phyloP scores from a whole-genome alignment of 257 asterid genomes.

The Oldenlandia corymbosa region DNA sequence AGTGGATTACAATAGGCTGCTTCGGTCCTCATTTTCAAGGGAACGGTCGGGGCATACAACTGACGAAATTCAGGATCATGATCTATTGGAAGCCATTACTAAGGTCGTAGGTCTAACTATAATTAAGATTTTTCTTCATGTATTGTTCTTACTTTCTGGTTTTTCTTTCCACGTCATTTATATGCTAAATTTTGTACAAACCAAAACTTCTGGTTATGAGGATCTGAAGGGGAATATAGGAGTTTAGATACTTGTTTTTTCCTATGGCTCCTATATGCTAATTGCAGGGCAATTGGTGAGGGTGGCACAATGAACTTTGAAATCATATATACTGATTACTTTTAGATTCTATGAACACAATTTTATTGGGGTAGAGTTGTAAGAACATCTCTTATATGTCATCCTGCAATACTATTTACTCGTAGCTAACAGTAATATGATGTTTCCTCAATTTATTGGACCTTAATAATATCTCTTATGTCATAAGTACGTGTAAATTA shows the following conservation, averaged over 20 bases:
- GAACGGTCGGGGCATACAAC: slow-evolving; percentile 23
- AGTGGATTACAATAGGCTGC: slow-evolving; percentile 63
- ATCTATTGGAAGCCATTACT: slow-evolving; percentile 50
- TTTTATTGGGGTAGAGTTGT: background rate
- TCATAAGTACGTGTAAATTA: too few relatives aligned
- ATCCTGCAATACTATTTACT: background rate
- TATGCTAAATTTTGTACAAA: background rate
- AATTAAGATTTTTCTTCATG: background rate
- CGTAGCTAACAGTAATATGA: background rate
- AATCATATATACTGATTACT: background rate
- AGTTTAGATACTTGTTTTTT: background rate
- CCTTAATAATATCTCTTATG: too few relatives aligned
- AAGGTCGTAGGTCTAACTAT: slow-evolving; percentile 40
- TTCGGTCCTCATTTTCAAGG: slow-evolving; percentile 34
- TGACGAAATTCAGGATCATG: slow-evolving; percentile 37
- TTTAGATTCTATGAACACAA: background rate
- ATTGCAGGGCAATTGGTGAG: background rate
- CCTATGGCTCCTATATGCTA: background rate
- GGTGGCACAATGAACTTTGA: background rate
- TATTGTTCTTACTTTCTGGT: background rate
- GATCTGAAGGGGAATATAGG: background rate
- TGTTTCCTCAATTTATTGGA: background rate
- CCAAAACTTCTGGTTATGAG: background rate
- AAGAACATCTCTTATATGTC: background rate
- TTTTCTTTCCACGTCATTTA: background rate